phyloP scores from a whole-genome alignment of 257 asterid genomes.

The Rhazya stricta region DNA sequence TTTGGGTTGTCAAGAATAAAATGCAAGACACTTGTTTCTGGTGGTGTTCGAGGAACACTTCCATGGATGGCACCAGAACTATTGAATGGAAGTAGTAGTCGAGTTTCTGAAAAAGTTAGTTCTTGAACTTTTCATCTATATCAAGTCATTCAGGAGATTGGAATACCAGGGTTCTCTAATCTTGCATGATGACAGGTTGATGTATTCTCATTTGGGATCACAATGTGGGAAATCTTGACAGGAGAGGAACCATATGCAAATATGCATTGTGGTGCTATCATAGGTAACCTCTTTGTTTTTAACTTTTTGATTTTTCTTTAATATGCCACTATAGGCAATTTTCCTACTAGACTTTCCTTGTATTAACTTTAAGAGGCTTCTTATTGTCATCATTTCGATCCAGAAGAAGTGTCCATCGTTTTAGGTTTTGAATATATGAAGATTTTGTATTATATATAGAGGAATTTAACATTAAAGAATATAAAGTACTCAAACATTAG shows the following conservation, averaged over 20 bases:
- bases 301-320: background rate
- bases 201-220: constrained; percentile 78
- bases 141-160: background rate
- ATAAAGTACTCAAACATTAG: background rate
- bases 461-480: too few relatives aligned
- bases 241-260: constrained; percentile 83
- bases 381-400: too few relatives aligned
- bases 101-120: constrained; percentile 76
- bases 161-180: background rate
- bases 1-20: constrained; percentile 85
- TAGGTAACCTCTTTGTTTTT: constrained; percentile 41
- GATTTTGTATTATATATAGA: background rate
- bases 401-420: background rate
- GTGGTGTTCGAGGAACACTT: constrained; percentile 88
- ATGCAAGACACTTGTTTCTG: constrained; percentile 75
- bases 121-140: background rate
- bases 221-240: constrained; percentile 84
- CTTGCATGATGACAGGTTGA: constrained; percentile 50
- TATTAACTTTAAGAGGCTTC: background rate
- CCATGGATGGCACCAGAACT: constrained; percentile 99
- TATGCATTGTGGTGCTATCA: constrained; percentile 88
- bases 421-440: background rate
- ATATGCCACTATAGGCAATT: too few relatives aligned
- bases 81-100: constrained; percentile 56
- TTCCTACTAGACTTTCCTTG: background rate